A percentile compares a stretch with the other conserved stretches of the same genome.
phyloP scores from a whole-genome alignment of 225 moss, liverwort and hornwort species.

The Marchantia polymorpha region DNA sequence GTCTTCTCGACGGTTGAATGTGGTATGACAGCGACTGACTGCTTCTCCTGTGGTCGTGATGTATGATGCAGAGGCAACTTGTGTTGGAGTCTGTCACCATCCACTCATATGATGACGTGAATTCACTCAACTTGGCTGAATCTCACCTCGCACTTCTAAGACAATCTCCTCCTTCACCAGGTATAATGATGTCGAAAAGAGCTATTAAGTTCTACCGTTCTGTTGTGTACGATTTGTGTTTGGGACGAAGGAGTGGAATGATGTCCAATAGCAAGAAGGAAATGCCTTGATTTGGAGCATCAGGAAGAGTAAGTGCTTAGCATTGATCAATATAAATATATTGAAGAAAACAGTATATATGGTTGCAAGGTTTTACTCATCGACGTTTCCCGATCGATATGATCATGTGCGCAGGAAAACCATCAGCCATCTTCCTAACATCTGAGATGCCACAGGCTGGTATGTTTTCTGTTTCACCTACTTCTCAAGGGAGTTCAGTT shows the following conservation, averaged over 20 bases:
- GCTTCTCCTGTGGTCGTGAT: neutral
- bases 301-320: too few species aligned
- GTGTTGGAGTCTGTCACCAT: constrained; percentile 55
- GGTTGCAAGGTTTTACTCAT: neutral
- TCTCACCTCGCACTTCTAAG: constrained; percentile 47
- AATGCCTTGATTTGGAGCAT: too few species aligned
- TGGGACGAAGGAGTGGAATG: neutral
- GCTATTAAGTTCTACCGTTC: neutral
- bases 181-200: constrained; percentile 9
- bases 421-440: constrained; percentile 31
- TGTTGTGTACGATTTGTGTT: neutral
- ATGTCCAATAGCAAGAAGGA: too few species aligned
- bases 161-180: constrained; percentile 80
- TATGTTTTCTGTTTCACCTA: neutral
- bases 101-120: constrained; percentile 45
- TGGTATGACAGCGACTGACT: neutral
- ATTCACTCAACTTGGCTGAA: constrained; percentile 43
- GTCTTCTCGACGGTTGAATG: neutral
- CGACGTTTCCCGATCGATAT: too few species aligned
- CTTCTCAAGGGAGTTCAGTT: too few species aligned
- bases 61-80: constrained; percentile 51
- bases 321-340: too few species aligned
- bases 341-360: neutral
- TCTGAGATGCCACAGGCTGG: constrained; percentile 14
- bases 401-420: constrained; percentile 23